Evolutionary conservation across 2,329 filamentous ascomycete genomes (phyloP).

Genomic region (Aspergillus sp.): DNA sequence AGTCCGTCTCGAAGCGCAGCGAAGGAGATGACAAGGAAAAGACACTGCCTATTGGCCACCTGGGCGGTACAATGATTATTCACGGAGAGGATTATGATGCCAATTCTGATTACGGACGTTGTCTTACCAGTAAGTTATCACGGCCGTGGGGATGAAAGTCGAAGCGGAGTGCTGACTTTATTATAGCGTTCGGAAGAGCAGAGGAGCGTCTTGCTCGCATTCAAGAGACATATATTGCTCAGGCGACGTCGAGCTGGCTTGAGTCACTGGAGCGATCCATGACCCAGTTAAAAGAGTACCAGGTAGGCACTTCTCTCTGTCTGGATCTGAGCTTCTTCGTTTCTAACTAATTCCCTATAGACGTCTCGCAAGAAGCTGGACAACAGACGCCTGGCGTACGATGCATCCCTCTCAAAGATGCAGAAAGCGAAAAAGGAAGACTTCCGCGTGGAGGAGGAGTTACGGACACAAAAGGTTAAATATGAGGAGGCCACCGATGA

Average conservation of each 20-base stretch:
- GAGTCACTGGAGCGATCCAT: slow-evolving; percentile 88
- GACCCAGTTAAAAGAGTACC: slow-evolving; percentile 96
- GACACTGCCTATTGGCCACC: slow-evolving; percentile 71
- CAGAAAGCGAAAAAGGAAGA: slow-evolving; percentile 93
- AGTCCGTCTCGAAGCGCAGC: slow-evolving; percentile 80
- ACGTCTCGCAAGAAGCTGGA: slow-evolving; percentile 91
- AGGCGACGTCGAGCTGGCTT: slow-evolving; percentile 80
- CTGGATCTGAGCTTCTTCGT: background rate
- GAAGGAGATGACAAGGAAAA: slow-evolving; percentile 89
- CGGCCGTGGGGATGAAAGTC: background rate
- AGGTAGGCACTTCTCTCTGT: slow-evolving; percentile 56
- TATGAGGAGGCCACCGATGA: slow-evolving; percentile 96
- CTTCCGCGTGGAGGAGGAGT: slow-evolving; percentile 88
- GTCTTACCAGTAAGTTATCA: slow-evolving; percentile 64
- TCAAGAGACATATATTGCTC: slow-evolving; percentile 78
- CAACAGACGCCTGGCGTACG: slow-evolving; percentile 81
- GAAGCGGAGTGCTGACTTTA: background rate
- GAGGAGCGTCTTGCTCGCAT: slow-evolving; percentile 84
- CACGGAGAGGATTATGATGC: slow-evolving; percentile 92
- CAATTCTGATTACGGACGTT: slow-evolving; percentile 88
- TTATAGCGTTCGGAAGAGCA: slow-evolving; percentile 72
- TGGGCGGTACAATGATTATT: slow-evolving; percentile 80
- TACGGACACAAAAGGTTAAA: slow-evolving; percentile 87
- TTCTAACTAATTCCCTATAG: slow-evolving; percentile 41
- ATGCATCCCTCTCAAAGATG: slow-evolving; percentile 85